phyloP scores from a whole-genome alignment of 306 rosid species.

The Macrotyloma uniflorum region DNA sequence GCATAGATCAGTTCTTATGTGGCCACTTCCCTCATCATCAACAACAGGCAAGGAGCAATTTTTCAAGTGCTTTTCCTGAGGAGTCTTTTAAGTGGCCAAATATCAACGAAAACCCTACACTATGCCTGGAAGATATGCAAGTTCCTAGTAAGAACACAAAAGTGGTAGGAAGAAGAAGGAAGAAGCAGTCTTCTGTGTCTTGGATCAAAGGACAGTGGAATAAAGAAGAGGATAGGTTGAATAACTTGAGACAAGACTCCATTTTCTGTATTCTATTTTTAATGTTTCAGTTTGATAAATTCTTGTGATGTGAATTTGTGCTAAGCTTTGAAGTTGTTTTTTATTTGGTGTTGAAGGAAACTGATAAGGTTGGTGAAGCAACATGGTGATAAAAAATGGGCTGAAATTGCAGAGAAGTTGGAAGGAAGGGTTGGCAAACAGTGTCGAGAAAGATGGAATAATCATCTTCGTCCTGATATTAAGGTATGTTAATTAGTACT shows the following conservation, averaged over 20 bases:
- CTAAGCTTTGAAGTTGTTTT: too few relatives aligned
- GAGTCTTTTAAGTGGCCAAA: slow-evolving; percentile 41
- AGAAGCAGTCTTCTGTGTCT: slow-evolving; percentile 35
- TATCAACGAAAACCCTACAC: slow-evolving; percentile 14
- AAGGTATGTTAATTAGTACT: slow-evolving; percentile 55
- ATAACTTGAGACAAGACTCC: background rate
- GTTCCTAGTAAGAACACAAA: slow-evolving; percentile 10
- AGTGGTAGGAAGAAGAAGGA: slow-evolving; percentile 39
- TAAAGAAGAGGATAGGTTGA: slow-evolving; percentile 79
- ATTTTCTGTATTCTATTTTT: background rate
- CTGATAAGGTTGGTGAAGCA: slow-evolving; percentile 73
- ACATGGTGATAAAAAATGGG: slow-evolving; percentile 84
- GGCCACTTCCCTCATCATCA: slow-evolving; percentile 39
- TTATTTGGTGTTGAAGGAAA: slow-evolving; percentile 46
- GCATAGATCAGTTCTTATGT: slow-evolving; percentile 70
- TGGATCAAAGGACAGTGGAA: slow-evolving; percentile 82
- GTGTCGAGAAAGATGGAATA: slow-evolving; percentile 95
- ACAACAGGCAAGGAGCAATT: slow-evolving; percentile 30
- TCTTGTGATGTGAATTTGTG: background rate
- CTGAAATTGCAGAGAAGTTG: slow-evolving; percentile 75
- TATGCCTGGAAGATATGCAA: slow-evolving; percentile 29
- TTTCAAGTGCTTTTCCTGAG: slow-evolving; percentile 14
- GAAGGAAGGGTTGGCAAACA: slow-evolving; percentile 90
- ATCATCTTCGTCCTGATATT: slow-evolving; percentile 89
- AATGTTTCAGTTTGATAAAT: background rate